Base-by-base conservation (phyloP, 2,329 filamentous ascomycete species). In the Ophiostoma himal-ulmi region DNA sequence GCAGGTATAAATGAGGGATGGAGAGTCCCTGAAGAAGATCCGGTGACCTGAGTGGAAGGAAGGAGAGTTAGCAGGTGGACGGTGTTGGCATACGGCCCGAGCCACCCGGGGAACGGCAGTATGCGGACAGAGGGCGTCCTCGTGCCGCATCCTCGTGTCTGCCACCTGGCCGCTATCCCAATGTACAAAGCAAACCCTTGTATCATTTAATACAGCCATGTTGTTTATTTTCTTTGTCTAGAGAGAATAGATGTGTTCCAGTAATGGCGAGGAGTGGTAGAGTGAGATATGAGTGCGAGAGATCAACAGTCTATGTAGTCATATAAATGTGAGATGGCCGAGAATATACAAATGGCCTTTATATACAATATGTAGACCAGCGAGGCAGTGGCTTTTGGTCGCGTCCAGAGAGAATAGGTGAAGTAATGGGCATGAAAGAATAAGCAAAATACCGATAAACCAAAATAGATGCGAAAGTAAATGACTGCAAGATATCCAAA, bases 1-100 rank as follows among this genome's bases (percentile, higher is more conserved):
- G 76, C 14, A n/a, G 69, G 52, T 22, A 14, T 20, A n/a, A 34
- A 30, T 34, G 44, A 10, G 34, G 44, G 34, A 44, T 17, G 54
- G 20, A 64, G 26, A 44, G 6, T 44, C 14, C 3, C 30, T 30
- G 4, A 3, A 30, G 30, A 30, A 30, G 30, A 30, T 30, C 30
- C 30, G 30, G 30, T 30, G 30, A 30, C 30, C 30, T 3, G 30
- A 30, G 30, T 30, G 30, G 30, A 30, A 30, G 30, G 30, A 30
- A 48, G 44, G 44, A 39, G 44, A 48, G 17, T 17, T 1, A 17
- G 44, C 5, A 20, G 14, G 44, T 17, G 41, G 13, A 44, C 37
- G 37, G 37, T 39, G 37, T 39, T 13, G 37, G 11, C 37, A 39
- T 39, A 39, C 37, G 37, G 37, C 37, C 37, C 37, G 37, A 13